These are phyloP conservation scores for Hyphopichia fennica DNA, from an alignment of 1,139 yeast species.

Conservation along the genomic window DNA sequence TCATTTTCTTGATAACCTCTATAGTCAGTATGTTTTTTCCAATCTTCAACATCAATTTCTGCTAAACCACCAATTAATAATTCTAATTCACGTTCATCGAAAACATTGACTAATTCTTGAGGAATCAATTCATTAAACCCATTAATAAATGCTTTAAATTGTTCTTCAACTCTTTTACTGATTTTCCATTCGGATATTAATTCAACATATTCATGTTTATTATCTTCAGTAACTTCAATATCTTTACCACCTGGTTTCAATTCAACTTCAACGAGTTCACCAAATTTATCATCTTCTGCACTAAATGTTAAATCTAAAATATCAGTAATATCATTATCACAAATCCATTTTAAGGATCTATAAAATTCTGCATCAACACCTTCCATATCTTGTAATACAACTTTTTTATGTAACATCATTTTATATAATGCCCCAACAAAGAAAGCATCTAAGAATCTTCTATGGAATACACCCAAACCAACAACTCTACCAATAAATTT, in stretches of 20 bases:
- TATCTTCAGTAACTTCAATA: constrained; percentile 90
- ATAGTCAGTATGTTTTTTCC: constrained; percentile 98
- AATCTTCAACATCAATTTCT: constrained; percentile 95
- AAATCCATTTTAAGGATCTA: constrained; percentile 91
- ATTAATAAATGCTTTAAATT: constrained; percentile 91
- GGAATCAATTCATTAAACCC: constrained; percentile 98
- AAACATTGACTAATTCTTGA: constrained; percentile 91
- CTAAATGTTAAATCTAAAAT: constrained; percentile 86
- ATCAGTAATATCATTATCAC: constrained; percentile 86
- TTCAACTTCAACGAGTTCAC: constrained; percentile 88
- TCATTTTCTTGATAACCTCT: constrained; percentile 96
- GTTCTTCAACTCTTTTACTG: constrained; percentile 89
- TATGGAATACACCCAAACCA: constrained; percentile 96
- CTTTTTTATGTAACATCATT: constrained; percentile 95
- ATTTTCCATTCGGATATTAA: constrained; percentile 96
- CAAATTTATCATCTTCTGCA: constrained; percentile 95
- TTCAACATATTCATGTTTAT: constrained; percentile 94
- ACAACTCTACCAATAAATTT: constrained; percentile 98
- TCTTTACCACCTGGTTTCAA: constrained; percentile 85
- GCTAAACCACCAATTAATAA: constrained; percentile 97
- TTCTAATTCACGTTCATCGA: constrained; percentile 96
- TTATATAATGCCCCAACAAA: constrained; percentile 97
- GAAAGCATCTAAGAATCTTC: constrained; percentile 96
- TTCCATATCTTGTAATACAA: constrained; percentile 95
- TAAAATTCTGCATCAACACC: constrained; percentile 98